These are phyloP conservation scores for Artemisia annua DNA, from an alignment of 129 eudicot species.

Conservation along the genomic window DNA sequence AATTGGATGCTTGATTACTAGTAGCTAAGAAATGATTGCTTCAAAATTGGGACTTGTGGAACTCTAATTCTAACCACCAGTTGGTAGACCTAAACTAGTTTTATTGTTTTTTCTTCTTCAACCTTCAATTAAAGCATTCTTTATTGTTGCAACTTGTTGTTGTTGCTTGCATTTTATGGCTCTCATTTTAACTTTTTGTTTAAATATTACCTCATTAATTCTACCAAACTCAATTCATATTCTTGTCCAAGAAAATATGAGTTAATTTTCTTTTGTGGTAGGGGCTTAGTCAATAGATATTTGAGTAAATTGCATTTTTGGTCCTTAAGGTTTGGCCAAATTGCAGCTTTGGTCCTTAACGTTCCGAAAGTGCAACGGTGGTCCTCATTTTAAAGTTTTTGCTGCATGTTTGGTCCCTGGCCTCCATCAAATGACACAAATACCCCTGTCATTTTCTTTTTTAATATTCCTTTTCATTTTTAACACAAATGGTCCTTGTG, in stretches of 20 bases:
- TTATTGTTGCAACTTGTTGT: constrained; percentile 29
- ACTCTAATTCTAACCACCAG: constrained; percentile 76
- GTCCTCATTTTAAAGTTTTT: too few species aligned
- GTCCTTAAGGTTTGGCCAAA: too few species aligned
- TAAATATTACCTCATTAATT: not conserved
- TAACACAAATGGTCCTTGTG: too few species aligned
- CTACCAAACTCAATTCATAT: constrained; percentile 23
- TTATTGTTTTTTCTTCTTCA: constrained; percentile 30
- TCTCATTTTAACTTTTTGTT: constrained; percentile 9
- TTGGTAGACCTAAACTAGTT: constrained; percentile 78
- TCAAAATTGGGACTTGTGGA: constrained; percentile 53
- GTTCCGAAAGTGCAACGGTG: too few species aligned
- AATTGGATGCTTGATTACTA: constrained; percentile 28
- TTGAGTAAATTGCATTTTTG: too few species aligned
- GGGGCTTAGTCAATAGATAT: not conserved
- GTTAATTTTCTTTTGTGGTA: not conserved
- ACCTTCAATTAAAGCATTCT: constrained; percentile 36
- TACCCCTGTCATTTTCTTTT: too few species aligned
- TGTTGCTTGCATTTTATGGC: constrained; percentile 38
- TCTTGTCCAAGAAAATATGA: not conserved
- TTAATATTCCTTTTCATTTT: too few species aligned
- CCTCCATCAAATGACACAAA: too few species aligned
- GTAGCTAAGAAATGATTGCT: constrained; percentile 45
- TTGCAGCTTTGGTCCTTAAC: too few species aligned
- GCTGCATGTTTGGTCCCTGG: too few species aligned